Evolutionary conservation across 208 protist species (phyloP).

Genomic region (Entamoeba dispar): DNA sequence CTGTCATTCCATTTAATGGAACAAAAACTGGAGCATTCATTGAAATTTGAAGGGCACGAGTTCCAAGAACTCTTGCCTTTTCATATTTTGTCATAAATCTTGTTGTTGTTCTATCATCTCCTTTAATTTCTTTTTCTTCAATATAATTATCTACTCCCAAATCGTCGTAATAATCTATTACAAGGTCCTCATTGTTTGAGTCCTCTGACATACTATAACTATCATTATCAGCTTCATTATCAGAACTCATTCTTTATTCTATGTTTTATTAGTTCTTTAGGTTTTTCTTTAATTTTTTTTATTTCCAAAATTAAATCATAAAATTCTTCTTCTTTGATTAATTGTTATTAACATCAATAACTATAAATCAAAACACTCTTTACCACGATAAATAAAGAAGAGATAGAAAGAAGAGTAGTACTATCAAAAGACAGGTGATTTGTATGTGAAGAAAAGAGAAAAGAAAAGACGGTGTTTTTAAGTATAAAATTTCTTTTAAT

Average conservation of each 20-base stretch:
- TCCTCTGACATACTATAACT: not conserved
- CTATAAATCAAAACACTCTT: too few species aligned
- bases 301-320: too few species aligned
- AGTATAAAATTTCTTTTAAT: too few species aligned
- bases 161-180: not conserved
- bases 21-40: conserved; percentile 89
- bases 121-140: not conserved
- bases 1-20: conserved; percentile 68
- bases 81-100: conserved; percentile 94
- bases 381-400: too few species aligned
- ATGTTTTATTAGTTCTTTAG: too few species aligned
- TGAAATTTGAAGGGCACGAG: conserved; percentile 81
- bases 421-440: too few species aligned
- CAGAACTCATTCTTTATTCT: not conserved
- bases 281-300: too few species aligned
- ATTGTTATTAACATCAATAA: too few species aligned
- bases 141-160: not conserved
- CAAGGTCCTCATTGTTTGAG: not conserved
- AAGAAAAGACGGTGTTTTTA: too few species aligned
- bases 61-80: conserved; percentile 78
- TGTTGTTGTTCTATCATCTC: conserved; percentile 48
- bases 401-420: too few species aligned
- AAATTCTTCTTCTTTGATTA: too few species aligned
- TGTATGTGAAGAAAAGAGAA: too few species aligned
- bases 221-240: not conserved